phyloP scores from a whole-genome alignment of 2,329 filamentous ascomycete genomes.

The Ophiostoma angusticollis region DNA sequence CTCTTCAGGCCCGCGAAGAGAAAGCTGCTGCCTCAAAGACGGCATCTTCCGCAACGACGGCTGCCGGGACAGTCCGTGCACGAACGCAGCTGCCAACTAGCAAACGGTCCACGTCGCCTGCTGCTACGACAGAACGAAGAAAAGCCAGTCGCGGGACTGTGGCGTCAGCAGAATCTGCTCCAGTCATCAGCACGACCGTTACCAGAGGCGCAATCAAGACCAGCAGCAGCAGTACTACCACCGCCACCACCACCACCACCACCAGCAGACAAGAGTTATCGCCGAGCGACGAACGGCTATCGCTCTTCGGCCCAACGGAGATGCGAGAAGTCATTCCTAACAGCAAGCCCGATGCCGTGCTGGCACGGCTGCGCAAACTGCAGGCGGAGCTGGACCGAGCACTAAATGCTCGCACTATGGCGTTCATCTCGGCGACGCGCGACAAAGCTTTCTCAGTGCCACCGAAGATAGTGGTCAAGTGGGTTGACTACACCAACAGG shows the following conservation, averaged over 20 bases:
- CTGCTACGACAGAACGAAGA: background rate
- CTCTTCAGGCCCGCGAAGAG: slow-evolving; percentile 15
- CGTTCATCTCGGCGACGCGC: slow-evolving; percentile 40
- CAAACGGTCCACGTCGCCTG: slow-evolving; percentile 4
- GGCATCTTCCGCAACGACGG: background rate
- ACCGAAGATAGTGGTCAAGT: slow-evolving; percentile 58
- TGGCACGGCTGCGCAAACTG: slow-evolving; percentile 42
- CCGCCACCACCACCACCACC: background rate
- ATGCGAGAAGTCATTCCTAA: slow-evolving; percentile 35
- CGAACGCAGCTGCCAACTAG: slow-evolving; percentile 12
- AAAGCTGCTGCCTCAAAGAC: slow-evolving; percentile 1
- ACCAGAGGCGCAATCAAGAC: background rate
- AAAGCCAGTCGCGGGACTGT: background rate
- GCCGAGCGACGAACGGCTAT: slow-evolving; percentile 20
- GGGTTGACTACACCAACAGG: slow-evolving; percentile 83
- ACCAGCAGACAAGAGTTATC: background rate
- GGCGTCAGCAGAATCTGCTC: background rate
- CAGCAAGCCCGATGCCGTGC: slow-evolving; percentile 44
- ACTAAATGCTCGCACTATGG: slow-evolving; percentile 50
- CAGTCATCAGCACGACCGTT: background rate
- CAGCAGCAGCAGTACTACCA: background rate
- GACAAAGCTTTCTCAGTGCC: slow-evolving; percentile 45
- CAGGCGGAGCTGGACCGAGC: slow-evolving; percentile 49
- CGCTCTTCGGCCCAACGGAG: slow-evolving; percentile 45
- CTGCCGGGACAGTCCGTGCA: background rate